phyloP scores from a whole-genome alignment of 805 yeast genomes.

The Candida orba region DNA sequence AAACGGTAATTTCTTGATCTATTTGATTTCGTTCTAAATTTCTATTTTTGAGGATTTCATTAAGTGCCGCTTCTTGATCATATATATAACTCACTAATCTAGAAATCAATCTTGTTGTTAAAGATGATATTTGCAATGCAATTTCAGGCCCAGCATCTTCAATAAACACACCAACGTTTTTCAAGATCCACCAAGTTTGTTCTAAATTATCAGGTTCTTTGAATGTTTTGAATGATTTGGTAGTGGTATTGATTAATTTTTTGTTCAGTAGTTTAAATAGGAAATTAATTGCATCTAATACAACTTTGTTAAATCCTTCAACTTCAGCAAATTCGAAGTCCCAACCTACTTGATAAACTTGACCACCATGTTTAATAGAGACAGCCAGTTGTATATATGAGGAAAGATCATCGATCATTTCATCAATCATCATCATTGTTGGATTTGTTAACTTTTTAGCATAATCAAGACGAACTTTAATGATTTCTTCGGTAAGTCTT shows the following conservation, averaged over 20 bases:
- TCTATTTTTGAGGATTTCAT: slow-evolving; percentile 24
- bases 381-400: slow-evolving; percentile 70
- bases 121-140: slow-evolving; percentile 63
- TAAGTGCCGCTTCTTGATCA: slow-evolving; percentile 64
- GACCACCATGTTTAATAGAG: slow-evolving; percentile 60
- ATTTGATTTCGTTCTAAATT: slow-evolving; percentile 12
- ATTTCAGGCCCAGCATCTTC: slow-evolving; percentile 77
- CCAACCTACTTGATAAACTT: slow-evolving; percentile 61
- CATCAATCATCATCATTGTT: slow-evolving; percentile 94
- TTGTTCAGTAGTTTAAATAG: slow-evolving; percentile 63
- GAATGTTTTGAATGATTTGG: slow-evolving; percentile 68
- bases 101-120: slow-evolving; percentile 61
- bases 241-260: slow-evolving; percentile 73
- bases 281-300: slow-evolving; percentile 67
- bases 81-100: slow-evolving; percentile 65
- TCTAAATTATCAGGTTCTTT: slow-evolving; percentile 90
- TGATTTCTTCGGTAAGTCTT: slow-evolving; percentile 70
- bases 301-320: slow-evolving; percentile 54
- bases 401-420: slow-evolving; percentile 79
- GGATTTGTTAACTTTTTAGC: slow-evolving; percentile 77
- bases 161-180: slow-evolving; percentile 67
- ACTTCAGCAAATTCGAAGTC: slow-evolving; percentile 58
- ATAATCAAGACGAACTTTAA: slow-evolving; percentile 63
- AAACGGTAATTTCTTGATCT: slow-evolving; percentile 27
- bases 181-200: slow-evolving; percentile 71